phyloP scores from a whole-genome alignment of 805 yeast genomes.

The Wickerhamia fluorescens region DNA sequence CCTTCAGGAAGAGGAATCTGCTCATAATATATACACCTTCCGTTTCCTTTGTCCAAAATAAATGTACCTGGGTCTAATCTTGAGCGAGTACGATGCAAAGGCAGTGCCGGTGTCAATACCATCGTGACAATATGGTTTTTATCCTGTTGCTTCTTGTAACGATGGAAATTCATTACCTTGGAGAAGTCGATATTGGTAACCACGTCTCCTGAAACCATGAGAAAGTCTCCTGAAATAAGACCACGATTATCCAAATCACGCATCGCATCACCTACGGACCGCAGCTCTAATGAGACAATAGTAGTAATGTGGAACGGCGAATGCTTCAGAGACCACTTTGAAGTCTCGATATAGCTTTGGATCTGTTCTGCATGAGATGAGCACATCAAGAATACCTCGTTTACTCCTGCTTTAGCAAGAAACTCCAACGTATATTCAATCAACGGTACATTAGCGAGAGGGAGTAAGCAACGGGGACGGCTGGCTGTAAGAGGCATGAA shows the following conservation, averaged over 20 bases:
- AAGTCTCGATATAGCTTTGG: slow-evolving; percentile 67
- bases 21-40: slow-evolving; percentile 80
- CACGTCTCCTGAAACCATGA: slow-evolving; percentile 89
- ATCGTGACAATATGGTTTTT: slow-evolving; percentile 91
- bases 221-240: slow-evolving; percentile 80
- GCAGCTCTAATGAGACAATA: slow-evolving; percentile 74
- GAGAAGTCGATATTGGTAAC: slow-evolving; percentile 85
- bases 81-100: slow-evolving; percentile 78
- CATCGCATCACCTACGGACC: slow-evolving; percentile 96
- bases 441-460: slow-evolving; percentile 88
- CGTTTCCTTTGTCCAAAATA: slow-evolving; percentile 64
- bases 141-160: slow-evolving; percentile 62
- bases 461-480: slow-evolving; percentile 84
- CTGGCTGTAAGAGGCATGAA: slow-evolving; percentile 87
- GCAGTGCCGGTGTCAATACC: slow-evolving; percentile 82
- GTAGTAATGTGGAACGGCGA: slow-evolving; percentile 80
- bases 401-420: slow-evolving; percentile 82
- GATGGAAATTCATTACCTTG: slow-evolving; percentile 67
- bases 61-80: slow-evolving; percentile 79
- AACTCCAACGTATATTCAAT: slow-evolving; percentile 94
- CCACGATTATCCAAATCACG: slow-evolving; percentile 91
- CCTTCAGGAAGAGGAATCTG: slow-evolving; percentile 53
- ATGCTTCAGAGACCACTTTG: slow-evolving; percentile 61
- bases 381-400: slow-evolving; percentile 86
- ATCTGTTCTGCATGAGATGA: slow-evolving; percentile 87